phyloP scores from a whole-genome alignment of 2,329 filamentous ascomycete genomes.

The Penicillium thymicola region DNA sequence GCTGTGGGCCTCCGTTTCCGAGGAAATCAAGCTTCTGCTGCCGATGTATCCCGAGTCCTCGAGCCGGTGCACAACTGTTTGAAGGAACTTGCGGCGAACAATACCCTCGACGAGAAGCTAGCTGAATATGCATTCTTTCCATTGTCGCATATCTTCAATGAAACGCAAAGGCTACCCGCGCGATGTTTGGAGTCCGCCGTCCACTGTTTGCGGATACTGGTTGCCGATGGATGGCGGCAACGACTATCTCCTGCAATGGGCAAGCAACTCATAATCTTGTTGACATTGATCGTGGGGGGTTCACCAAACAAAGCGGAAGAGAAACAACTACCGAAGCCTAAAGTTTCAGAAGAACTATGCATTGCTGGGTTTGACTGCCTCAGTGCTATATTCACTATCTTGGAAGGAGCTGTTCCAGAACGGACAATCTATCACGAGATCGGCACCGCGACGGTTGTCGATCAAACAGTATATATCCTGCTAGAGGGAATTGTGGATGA shows the following conservation, averaged over 20 bases:
- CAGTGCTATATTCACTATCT: constrained; percentile 60
- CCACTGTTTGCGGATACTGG: constrained; percentile 69
- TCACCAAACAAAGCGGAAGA: constrained; percentile 53
- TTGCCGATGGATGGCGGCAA: constrained; percentile 74
- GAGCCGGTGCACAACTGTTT: constrained; percentile 43
- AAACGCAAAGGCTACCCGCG: constrained; percentile 68
- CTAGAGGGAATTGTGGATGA: constrained; percentile 69
- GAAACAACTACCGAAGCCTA: constrained; percentile 25
- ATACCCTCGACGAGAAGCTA: constrained; percentile 69
- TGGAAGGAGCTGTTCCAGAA: constrained; percentile 49
- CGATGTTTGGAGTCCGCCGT: constrained; percentile 69
- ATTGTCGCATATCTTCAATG: constrained; percentile 78
- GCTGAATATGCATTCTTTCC: constrained; percentile 96
- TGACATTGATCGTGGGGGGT: constrained; percentile 77
- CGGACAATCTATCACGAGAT: constrained; percentile 47
- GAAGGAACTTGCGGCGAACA: constrained; percentile 38
- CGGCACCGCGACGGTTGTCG: constrained; percentile 70
- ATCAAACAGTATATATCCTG: constrained; percentile 76
- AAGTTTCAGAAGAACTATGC: constrained; percentile 67
- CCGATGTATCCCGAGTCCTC: constrained; percentile 49
- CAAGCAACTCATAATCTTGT: constrained; percentile 79
- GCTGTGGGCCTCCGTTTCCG: constrained; percentile 52
- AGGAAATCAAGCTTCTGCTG: constrained; percentile 43
- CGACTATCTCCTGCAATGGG: constrained; percentile 69
- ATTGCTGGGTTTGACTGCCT: constrained; percentile 69